Evolutionary conservation across 1,139 yeast genomes (phyloP).

Genomic region (Arxiozyma bovina): DNA sequence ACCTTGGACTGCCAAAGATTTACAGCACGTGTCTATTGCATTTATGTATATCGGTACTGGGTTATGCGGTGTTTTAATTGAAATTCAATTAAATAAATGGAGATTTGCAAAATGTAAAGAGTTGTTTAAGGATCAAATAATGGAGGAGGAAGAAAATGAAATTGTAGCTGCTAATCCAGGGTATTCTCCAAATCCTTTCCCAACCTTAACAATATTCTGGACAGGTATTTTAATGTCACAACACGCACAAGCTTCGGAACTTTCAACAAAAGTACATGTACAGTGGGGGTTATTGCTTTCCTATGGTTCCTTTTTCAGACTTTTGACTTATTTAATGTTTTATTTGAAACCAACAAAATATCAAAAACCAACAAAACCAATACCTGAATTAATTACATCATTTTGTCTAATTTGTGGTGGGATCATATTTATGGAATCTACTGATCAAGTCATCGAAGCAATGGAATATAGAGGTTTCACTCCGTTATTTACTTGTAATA

Average conservation of each 20-base stretch:
- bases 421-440: constrained; percentile 80
- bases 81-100: constrained; percentile 42
- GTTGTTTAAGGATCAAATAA: constrained; percentile 4
- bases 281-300: constrained; percentile 89
- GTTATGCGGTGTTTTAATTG: constrained; percentile 77
- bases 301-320: constrained; percentile 68
- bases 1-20: constrained; percentile 82
- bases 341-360: constrained; percentile 42
- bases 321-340: constrained; percentile 55
- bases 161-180: constrained; percentile 52
- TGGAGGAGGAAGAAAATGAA: constrained; percentile 17
- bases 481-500: constrained; percentile 81
- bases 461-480: constrained; percentile 81
- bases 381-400: constrained; percentile 72
- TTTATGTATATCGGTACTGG: constrained; percentile 92
- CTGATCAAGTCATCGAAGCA: constrained; percentile 74
- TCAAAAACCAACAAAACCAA: constrained; percentile 54
- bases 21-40: constrained; percentile 92
- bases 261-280: constrained; percentile 70
- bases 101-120: constrained; percentile 30
- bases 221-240: constrained; percentile 95
- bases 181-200: constrained; percentile 84
- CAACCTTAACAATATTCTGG: constrained; percentile 87
- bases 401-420: constrained; percentile 86
- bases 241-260: constrained; percentile 73